Evolutionary conservation across 352 stramenopile genomes (phyloP).

Genomic region (Globisporangium spinosum): DNA sequence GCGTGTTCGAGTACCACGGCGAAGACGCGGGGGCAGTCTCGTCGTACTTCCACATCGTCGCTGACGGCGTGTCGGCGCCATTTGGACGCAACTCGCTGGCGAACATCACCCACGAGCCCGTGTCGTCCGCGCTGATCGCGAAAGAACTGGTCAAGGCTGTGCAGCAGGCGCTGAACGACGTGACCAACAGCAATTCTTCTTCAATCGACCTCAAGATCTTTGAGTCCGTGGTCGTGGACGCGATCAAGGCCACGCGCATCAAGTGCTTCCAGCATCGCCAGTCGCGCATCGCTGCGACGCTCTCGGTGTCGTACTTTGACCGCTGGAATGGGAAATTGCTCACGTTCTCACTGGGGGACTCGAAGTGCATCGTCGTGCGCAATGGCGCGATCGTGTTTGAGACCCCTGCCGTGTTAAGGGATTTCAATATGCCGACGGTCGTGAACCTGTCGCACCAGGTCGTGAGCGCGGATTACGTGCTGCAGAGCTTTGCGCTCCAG

Average conservation of each 20-base stretch:
- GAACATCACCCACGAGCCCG: slow-evolving; percentile 24
- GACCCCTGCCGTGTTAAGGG: slow-evolving; percentile 55
- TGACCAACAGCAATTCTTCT: slow-evolving; percentile 50
- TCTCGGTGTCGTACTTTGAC: slow-evolving; percentile 74
- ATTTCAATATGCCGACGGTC: slow-evolving; percentile 81
- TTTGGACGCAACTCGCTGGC: slow-evolving; percentile 39
- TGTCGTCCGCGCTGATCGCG: slow-evolving; percentile 60
- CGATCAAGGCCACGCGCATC: slow-evolving; percentile 49
- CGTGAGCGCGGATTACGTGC: slow-evolving; percentile 51
- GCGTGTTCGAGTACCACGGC: slow-evolving; percentile 48
- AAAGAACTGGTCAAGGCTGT: slow-evolving; percentile 52
- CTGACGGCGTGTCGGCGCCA: slow-evolving; percentile 67
- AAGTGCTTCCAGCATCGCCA: slow-evolving; percentile 56
- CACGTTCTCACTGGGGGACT: slow-evolving; percentile 77
- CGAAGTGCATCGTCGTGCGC: slow-evolving; percentile 65
- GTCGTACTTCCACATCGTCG: slow-evolving; percentile 73
- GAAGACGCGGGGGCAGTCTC: slow-evolving; percentile 63
- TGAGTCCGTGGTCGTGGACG: slow-evolving; percentile 49
- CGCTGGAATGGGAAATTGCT: slow-evolving; percentile 53
- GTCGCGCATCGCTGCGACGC: slow-evolving; percentile 60
- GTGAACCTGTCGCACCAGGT: slow-evolving; percentile 59
- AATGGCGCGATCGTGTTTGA: slow-evolving; percentile 54
- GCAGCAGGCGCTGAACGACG: slow-evolving; percentile 39
- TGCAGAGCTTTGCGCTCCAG: slow-evolving; percentile 61
- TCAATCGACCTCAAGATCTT: slow-evolving; percentile 37